A percentile compares a stretch with the other conserved stretches of the same genome.
Evolutionary conservation across 176 grass and related monocot species (phyloP).

Genomic region (Oryza glumipatula): DNA sequence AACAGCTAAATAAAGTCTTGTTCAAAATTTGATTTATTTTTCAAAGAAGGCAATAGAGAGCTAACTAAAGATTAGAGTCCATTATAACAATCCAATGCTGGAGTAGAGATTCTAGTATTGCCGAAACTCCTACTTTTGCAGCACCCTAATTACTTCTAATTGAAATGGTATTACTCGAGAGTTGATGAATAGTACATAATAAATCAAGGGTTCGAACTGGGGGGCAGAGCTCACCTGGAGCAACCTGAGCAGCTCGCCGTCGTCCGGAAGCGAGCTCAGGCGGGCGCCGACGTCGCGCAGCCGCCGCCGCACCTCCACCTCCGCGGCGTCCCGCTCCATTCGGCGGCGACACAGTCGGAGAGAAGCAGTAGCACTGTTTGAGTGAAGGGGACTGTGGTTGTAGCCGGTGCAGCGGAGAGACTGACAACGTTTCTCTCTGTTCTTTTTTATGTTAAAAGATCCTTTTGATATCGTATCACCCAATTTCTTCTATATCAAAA

Average conservation of each 20-base stretch:
- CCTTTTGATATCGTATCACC: too few species aligned
- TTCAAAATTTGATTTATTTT: too few species aligned
- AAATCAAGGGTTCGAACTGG: neutral
- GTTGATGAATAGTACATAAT: neutral
- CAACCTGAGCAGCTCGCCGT: conserved; percentile 43
- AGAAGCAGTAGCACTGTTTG: conserved; percentile 34
- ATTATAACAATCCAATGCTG: too few species aligned
- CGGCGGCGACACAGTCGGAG: neutral
- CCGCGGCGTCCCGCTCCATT: conserved; percentile 13
- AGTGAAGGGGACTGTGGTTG: neutral
- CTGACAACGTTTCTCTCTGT: too few species aligned
- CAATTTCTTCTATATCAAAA: too few species aligned
- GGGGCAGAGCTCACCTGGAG: conserved; percentile 45
- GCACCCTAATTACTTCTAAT: neutral
- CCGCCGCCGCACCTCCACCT: conserved; percentile 44
- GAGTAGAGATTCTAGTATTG: too few species aligned
- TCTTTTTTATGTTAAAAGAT: too few species aligned
- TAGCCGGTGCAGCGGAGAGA: neutral
- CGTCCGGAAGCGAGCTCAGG: conserved; percentile 41
- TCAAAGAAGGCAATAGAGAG: too few species aligned
- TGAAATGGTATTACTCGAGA: too few species aligned
- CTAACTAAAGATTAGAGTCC: too few species aligned
- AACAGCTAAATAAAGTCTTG: too few species aligned
- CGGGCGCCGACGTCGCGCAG: conserved; percentile 53
- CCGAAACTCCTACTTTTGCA: too few species aligned